Conservation (phyloP, 768 basidiomycete genomes). For the Tremella yokohamensis region DNA sequence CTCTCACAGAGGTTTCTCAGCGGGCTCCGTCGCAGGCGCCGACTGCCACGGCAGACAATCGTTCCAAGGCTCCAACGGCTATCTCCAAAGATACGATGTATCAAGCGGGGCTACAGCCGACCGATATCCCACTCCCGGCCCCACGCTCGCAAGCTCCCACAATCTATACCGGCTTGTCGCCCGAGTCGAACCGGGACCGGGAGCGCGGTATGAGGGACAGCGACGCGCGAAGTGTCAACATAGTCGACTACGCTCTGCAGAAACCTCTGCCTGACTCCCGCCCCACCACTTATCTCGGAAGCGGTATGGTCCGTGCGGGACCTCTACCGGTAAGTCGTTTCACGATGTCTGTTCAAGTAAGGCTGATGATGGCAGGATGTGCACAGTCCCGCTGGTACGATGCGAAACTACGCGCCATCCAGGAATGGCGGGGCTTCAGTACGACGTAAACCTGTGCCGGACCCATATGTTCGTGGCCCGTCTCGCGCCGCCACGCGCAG, state of each 20-base stretch:
- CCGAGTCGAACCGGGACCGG: background rate
- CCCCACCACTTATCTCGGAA: slow-evolving; percentile 18
- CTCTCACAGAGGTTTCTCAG: too few species aligned
- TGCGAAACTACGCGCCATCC: background rate
- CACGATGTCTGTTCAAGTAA: too few species aligned
- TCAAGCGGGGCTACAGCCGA: slow-evolving; percentile 8
- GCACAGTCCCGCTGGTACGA: background rate
- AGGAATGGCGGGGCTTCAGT: background rate
- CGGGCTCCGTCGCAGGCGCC: too few species aligned
- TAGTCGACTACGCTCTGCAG: slow-evolving; percentile 33
- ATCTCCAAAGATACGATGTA: too few species aligned
- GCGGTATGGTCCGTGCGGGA: background rate
- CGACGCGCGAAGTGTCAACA: slow-evolving; percentile 15
- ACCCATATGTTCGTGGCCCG: background rate
- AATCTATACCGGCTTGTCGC: slow-evolving; percentile 15
- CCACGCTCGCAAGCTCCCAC: slow-evolving; percentile 22
- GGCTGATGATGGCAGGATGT: background rate
- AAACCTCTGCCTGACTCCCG: slow-evolving; percentile 34
- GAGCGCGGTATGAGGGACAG: background rate
- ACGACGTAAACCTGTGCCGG: slow-evolving; percentile 1
- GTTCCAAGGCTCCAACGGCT: too few species aligned
- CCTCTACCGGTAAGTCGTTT: too few species aligned
- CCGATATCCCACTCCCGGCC: slow-evolving; percentile 29
- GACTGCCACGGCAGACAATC: too few species aligned
- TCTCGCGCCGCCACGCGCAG: background rate